These are phyloP conservation scores for Epichloe coenophiala DNA, from an alignment of 2,329 filamentous ascomycete species.

Conservation along the genomic window DNA sequence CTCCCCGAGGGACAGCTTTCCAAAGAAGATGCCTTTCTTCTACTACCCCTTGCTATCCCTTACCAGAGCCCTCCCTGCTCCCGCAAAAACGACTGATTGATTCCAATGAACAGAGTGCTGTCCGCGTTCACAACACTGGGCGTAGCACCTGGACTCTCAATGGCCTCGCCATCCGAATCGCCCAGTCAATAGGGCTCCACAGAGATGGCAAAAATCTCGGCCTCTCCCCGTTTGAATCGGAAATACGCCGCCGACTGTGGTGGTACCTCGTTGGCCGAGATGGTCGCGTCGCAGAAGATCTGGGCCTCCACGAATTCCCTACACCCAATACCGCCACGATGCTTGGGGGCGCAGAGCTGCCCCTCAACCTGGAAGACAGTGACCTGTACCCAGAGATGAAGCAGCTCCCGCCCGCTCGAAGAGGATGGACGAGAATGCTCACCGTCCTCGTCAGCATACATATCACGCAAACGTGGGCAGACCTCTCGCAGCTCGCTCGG, in stretches of 20 bases:
- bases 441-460: slow-evolving; percentile 40
- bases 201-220: slow-evolving; percentile 33
- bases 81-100: too few relatives aligned
- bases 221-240: slow-evolving; percentile 38
- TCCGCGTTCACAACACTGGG: slow-evolving; percentile 20
- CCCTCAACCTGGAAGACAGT: slow-evolving; percentile 41
- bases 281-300: slow-evolving; percentile 38
- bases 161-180: slow-evolving; percentile 31
- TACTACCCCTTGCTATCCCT: too few relatives aligned
- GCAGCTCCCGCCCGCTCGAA: slow-evolving; percentile 19
- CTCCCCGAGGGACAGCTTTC: too few relatives aligned
- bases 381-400: slow-evolving; percentile 32
- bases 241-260: slow-evolving; percentile 43
- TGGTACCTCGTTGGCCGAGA: slow-evolving; percentile 39
- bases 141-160: slow-evolving; percentile 26
- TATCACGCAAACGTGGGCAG: slow-evolving; percentile 20
- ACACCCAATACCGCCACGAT: background rate
- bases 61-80: too few relatives aligned
- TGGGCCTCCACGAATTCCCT: slow-evolving; percentile 24
- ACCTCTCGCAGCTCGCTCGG: slow-evolving; percentile 11
- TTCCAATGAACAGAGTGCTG: background rate
- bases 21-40: too few relatives aligned
- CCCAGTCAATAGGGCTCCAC: slow-evolving; percentile 39
- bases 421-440: slow-evolving; percentile 44
- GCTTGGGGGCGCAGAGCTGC: slow-evolving; percentile 32